These are phyloP conservation scores for Pyronema omphalodes DNA, from an alignment of 495 filamentous ascomycete genomes.

Conservation along the genomic window DNA sequence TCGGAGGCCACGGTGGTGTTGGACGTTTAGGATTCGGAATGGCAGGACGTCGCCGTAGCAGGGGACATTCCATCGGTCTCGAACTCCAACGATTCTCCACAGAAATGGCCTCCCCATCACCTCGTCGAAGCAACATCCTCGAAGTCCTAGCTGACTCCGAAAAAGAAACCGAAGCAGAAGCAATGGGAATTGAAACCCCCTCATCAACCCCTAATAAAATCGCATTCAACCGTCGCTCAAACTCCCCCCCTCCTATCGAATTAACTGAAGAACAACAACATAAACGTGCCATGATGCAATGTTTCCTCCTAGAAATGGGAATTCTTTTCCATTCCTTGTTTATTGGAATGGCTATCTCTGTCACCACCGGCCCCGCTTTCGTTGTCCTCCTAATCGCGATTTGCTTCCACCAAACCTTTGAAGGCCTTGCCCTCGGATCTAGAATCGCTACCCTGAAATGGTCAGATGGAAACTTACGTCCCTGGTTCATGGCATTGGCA, in stretches of 20 bases:
- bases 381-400: slow-evolving; percentile 67
- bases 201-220: neutral
- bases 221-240: slow-evolving; percentile 5
- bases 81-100: slow-evolving; percentile 10
- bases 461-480: slow-evolving; percentile 19
- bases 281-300: slow-evolving; percentile 6
- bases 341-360: slow-evolving; percentile 36
- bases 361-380: slow-evolving; percentile 59
- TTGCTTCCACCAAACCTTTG: slow-evolving; percentile 60
- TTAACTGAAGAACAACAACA: slow-evolving; percentile 10
- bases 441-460: slow-evolving; percentile 47
- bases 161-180: neutral
- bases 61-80: slow-evolving; percentile 18
- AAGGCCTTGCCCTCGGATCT: slow-evolving; percentile 55
- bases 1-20: slow-evolving; percentile 20
- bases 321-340: slow-evolving; percentile 67
- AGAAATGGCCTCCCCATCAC: neutral
- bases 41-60: slow-evolving; percentile 16
- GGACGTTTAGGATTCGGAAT: slow-evolving; percentile 22
- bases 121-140: neutral
- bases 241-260: neutral
- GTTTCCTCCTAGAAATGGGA: slow-evolving; percentile 35
- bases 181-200: neutral
- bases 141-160: neutral
- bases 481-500: slow-evolving; percentile 90